Evolutionary conservation across 1,284 basidiomycete genomes (phyloP).

Genomic region (Wolfiporia cocos): DNA sequence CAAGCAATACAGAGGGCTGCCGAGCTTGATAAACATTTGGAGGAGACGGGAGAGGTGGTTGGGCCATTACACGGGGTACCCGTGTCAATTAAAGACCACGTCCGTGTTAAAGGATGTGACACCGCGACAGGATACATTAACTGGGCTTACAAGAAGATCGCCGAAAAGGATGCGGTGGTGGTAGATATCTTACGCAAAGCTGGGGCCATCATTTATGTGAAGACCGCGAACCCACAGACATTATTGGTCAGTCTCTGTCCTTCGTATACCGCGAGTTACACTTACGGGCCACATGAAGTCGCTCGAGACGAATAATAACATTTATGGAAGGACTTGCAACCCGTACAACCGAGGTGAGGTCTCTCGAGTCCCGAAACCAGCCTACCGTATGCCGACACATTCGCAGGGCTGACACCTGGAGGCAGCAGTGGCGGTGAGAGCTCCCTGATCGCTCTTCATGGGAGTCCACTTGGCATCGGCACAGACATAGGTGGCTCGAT

Average conservation of each 20-base stretch:
- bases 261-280: neutral
- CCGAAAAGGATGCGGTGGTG: slow-evolving; percentile 38
- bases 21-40: slow-evolving; percentile 43
- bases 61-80: slow-evolving; percentile 61
- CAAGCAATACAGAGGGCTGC: slow-evolving; percentile 45
- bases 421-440: slow-evolving; percentile 63
- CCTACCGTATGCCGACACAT: slow-evolving; percentile 7
- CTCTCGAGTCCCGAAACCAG: too few species aligned
- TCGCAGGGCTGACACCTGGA: slow-evolving; percentile 39
- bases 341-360: slow-evolving; percentile 46
- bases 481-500: slow-evolving; percentile 52
- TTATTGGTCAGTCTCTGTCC: slow-evolving; percentile 32
- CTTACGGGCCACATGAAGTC: slow-evolving; percentile 27
- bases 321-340: slow-evolving; percentile 47
- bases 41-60: slow-evolving; percentile 39
- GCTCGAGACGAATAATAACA: slow-evolving; percentile 43
- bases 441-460: slow-evolving; percentile 52
- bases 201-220: slow-evolving; percentile 52
- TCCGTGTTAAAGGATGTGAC: slow-evolving; percentile 40
- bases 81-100: slow-evolving; percentile 50
- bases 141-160: slow-evolving; percentile 40
- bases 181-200: slow-evolving; percentile 42
- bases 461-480: slow-evolving; percentile 53
- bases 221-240: slow-evolving; percentile 53
- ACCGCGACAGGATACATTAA: slow-evolving; percentile 45